A percentile compares a stretch with the other conserved stretches of the same genome.
These are phyloP conservation scores for Coffea humblotiana DNA, from an alignment of 305 asterid genomes.

Conservation along the genomic window DNA sequence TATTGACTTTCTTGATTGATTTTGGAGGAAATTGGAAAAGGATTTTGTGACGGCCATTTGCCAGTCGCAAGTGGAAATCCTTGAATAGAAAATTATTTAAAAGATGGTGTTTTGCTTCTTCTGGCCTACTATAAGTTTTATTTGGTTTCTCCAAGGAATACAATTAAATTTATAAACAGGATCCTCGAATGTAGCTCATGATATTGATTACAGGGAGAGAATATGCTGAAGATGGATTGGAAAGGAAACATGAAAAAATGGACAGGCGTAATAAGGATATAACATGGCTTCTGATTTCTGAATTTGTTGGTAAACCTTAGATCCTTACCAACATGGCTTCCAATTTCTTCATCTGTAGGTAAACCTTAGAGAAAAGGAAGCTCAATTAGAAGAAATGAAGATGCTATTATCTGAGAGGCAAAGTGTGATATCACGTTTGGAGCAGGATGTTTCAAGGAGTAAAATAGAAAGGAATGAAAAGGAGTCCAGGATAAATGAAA, in stretches of 20 bases:
- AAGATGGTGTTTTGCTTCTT: neutral
- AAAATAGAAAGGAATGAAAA: constrained; percentile 56
- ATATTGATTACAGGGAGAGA: neutral
- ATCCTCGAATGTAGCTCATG: neutral
- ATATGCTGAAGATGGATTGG: neutral
- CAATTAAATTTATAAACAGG: neutral
- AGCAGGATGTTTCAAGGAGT: constrained; percentile 63
- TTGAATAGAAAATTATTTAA: neutral
- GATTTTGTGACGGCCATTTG: too few relatives aligned
- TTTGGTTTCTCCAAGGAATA: neutral
- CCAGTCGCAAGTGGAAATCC: too few relatives aligned
- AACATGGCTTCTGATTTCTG: neutral
- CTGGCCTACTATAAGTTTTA: neutral
- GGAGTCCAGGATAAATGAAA: constrained; percentile 56
- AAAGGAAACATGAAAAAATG: neutral
- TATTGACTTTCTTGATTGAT: too few relatives aligned
- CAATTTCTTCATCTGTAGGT: constrained; percentile 7
- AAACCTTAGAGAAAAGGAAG: constrained; percentile 60
- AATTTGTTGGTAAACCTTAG: constrained; percentile 29
- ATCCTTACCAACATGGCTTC: neutral
- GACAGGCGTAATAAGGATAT: neutral
- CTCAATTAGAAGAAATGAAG: constrained; percentile 59
- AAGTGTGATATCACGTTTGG: constrained; percentile 46
- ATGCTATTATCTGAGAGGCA: constrained; percentile 59
- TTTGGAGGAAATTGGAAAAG: too few relatives aligned